phyloP scores from a whole-genome alignment of 2,329 filamentous ascomycete species.

The Endothia cerciana region DNA sequence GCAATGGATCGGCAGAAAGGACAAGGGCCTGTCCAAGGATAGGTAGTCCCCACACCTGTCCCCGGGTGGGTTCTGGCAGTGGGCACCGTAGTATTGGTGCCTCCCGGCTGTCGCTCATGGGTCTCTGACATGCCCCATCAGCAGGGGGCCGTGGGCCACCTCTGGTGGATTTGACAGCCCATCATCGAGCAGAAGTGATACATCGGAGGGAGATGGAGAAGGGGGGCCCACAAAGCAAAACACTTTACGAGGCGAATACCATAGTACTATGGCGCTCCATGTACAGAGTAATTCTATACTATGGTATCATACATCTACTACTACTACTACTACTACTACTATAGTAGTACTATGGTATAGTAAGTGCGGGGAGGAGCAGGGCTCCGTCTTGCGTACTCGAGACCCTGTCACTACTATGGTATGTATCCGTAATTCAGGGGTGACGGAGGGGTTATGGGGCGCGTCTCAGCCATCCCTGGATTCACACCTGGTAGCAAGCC shows the following conservation, averaged over 20 bases:
- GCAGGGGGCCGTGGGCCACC: not conserved
- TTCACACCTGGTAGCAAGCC: not conserved
- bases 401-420: not conserved
- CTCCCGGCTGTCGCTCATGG: conserved; percentile 1
- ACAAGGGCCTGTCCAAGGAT: not conserved
- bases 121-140: not conserved
- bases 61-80: not conserved
- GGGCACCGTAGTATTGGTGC: not conserved
- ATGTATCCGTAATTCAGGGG: conserved; percentile 2
- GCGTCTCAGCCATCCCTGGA: conserved; percentile 7
- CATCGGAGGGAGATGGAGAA: not conserved
- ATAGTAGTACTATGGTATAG: not conserved
- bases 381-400: not conserved
- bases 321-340: not conserved
- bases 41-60: not conserved
- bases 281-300: too few relatives aligned
- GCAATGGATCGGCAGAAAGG: not conserved
- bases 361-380: not conserved
- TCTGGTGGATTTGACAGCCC: not conserved
- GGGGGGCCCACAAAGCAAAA: not conserved
- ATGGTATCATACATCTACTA: too few relatives aligned
- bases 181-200: conserved; percentile 3
- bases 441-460: not conserved
- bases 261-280: too few relatives aligned
- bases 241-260: not conserved